Evolutionary conservation across 2,329 filamentous ascomycete genomes (phyloP).

Genomic region (Colletotrichum sansevieriae): DNA sequence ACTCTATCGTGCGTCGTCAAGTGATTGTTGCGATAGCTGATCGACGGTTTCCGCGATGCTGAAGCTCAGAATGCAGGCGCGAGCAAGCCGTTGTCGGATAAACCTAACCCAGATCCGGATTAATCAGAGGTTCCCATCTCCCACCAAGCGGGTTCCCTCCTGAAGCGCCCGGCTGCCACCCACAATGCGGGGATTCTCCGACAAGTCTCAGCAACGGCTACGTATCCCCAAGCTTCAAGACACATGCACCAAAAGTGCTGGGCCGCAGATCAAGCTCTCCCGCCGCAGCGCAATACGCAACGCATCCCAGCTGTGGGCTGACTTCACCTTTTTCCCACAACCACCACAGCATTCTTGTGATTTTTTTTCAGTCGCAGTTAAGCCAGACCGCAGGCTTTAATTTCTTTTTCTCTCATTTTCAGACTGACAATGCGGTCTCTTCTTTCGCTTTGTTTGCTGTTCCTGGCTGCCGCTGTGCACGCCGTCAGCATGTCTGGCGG

Average conservation of each 20-base stretch:
- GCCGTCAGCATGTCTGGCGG: slow-evolving; percentile 87
- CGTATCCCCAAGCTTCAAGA: slow-evolving; percentile 46
- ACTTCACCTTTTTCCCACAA: slow-evolving; percentile 39
- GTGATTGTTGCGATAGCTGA: slow-evolving; percentile 31
- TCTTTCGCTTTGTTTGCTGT: slow-evolving; percentile 76
- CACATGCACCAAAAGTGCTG: slow-evolving; percentile 41
- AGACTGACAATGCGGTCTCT: slow-evolving; percentile 77
- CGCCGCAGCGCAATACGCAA: slow-evolving; percentile 39
- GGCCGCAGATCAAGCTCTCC: slow-evolving; percentile 22
- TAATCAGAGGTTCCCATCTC: not conserved
- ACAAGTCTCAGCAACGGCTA: slow-evolving; percentile 42
- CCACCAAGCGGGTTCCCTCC: not conserved
- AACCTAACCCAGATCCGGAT: slow-evolving; percentile 13
- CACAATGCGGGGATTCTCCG: slow-evolving; percentile 33
- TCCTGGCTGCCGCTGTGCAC: slow-evolving; percentile 75
- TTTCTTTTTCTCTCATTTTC: slow-evolving; percentile 25
- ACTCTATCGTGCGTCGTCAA: slow-evolving; percentile 40
- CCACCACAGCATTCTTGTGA: not conserved
- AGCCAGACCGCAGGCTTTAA: slow-evolving; percentile 14
- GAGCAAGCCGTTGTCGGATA: slow-evolving; percentile 20
- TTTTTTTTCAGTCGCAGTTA: not conserved
- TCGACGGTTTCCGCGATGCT: slow-evolving; percentile 20
- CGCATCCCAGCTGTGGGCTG: slow-evolving; percentile 42
- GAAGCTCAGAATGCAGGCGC: slow-evolving; percentile 36
- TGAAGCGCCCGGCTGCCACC: not conserved